Evolutionary conservation across 345 rosid species (phyloP), one percentile per base, ranked within the genome.

Genomic region (Gossypioides kirkii): DNA sequence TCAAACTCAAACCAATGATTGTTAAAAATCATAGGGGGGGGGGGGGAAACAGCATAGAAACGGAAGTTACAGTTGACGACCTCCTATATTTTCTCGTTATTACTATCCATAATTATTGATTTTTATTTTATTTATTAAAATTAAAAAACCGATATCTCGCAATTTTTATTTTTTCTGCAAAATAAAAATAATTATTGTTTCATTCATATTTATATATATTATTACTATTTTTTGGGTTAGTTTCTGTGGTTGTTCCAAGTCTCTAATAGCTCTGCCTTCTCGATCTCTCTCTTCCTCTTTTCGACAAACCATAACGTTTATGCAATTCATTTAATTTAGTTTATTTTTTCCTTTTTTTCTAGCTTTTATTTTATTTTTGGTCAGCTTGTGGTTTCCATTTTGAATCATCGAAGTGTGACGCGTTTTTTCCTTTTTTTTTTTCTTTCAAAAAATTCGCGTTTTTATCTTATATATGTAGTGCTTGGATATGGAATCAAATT

Each of bases 161-260:
- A 64, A 5, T 23, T 22, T 74, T 52, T 45, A 9, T 45, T 72
- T 66, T 73, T 32, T 16, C 2, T 4, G 23, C 20, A 54, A 41
- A 75, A 17, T 1, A 3, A 63, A 20, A 64, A 20, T 3, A 64
- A 42, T 12, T 43, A 42, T 11, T 18, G 52, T 20, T 42, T 46
- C 32, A 5, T 43, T 6, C 41, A 17, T n/a, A 5, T n/a, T 13
- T 49, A 52, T 52, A 7, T 20, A 22, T 55, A 55, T 20, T 10
- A 59, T 12, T 12, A 17, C 43, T 62, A n/a, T 12, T 16, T 63
- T 58, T 26, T 8, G 49, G 32, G 32, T 43, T 56, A 12, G 10
- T 23, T 52, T 80, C 61, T 83, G 86, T 83, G 86, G 84, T 79
- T 77, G 79, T 81, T 77, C 78, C 76, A 32, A 73, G 84, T 81